Percentiles rank a stretch among this genome's conserved stretches.
These are phyloP conservation scores for Penicillium coprophilum DNA, from an alignment of 495 filamentous ascomycete genomes.

Conservation along the genomic window DNA sequence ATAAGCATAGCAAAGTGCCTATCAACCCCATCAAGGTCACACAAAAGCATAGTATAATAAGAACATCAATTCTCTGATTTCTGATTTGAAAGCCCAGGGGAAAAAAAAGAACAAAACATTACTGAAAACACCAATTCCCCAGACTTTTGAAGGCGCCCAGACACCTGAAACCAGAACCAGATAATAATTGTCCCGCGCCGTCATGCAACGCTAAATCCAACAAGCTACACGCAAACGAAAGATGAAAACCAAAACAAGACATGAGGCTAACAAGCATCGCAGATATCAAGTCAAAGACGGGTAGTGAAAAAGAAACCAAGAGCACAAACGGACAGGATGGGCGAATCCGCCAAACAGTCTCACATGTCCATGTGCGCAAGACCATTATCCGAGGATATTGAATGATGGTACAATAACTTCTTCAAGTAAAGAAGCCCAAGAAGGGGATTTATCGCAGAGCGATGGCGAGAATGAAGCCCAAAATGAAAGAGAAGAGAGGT, in stretches of 20 bases:
- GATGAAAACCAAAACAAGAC: not conserved
- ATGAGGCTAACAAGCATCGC: conserved; percentile 3
- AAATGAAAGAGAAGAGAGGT: not conserved
- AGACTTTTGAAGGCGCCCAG: conserved; percentile 12
- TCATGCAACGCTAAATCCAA: conserved; percentile 17
- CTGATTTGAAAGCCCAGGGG: not conserved
- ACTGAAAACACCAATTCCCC: conserved; percentile 10
- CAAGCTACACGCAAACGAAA: conserved; percentile 2
- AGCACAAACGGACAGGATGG: not conserved
- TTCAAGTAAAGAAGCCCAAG: not conserved
- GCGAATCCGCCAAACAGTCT: not conserved
- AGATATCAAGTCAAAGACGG: not conserved
- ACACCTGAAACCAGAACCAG: not conserved
- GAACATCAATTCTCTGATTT: conserved; percentile 1
- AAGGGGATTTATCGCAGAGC: not conserved
- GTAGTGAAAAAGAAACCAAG: not conserved
- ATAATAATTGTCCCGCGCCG: conserved; percentile 10
- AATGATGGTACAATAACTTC: conserved; percentile 6
- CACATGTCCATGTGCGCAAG: not conserved
- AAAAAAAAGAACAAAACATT: not conserved
- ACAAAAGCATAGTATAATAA: not conserved
- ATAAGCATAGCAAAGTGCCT: not conserved
- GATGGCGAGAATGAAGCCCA: not conserved
- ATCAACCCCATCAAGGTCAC: not conserved
- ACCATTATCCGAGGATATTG: not conserved